phyloP scores from a whole-genome alignment of 106 monocot genomes.

The Cymbidium sinense region DNA sequence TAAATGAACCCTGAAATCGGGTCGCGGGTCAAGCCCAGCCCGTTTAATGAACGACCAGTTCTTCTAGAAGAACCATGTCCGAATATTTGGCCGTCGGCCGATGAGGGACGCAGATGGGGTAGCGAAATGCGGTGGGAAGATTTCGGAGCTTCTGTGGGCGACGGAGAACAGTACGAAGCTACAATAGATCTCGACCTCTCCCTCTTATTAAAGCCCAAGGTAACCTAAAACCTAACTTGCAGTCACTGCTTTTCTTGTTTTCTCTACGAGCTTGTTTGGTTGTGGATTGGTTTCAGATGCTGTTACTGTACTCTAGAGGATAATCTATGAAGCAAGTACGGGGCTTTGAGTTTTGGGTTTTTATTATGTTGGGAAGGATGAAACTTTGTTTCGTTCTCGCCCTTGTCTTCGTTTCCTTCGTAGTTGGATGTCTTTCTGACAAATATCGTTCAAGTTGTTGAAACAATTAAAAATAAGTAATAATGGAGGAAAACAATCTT shows the following conservation, averaged over 20 bases:
- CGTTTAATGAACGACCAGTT: no score
- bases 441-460: neutral
- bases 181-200: slow-evolving; percentile 4
- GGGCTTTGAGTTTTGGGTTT: neutral
- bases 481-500: neutral
- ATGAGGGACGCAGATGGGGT: neutral
- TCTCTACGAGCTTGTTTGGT: neutral
- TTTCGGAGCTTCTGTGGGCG: neutral
- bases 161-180: slow-evolving; percentile 3
- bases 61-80: no score
- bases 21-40: no score
- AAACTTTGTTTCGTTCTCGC: neutral
- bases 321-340: neutral
- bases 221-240: neutral
- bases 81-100: no score
- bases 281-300: neutral
- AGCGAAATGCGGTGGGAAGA: slow-evolving; percentile 9
- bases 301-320: neutral
- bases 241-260: neutral
- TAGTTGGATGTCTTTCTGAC: no score
- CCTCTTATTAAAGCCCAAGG: slow-evolving; percentile 6
- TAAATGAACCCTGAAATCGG: no score
- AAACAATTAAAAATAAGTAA: neutral
- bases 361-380: neutral
- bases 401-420: no score